Evolutionary conservation across 306 rosid genomes (phyloP), one percentile per base, ranked within the genome.

Genomic region (Dalbergia oliveri): DNA sequence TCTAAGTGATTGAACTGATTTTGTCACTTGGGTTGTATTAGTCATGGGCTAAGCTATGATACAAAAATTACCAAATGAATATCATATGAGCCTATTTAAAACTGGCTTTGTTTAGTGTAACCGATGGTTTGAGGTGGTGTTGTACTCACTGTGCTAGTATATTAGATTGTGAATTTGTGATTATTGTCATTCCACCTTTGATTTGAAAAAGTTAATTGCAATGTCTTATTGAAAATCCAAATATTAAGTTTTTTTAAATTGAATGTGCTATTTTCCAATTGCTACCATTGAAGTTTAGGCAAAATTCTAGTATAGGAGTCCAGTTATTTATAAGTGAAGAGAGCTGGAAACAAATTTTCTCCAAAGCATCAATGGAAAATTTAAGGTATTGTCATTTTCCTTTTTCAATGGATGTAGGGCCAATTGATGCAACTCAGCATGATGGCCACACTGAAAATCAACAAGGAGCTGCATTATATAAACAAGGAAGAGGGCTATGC

Each of bases 391-490:
- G 13, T 44, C 34, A 5, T 56, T 45, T 73, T 78, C 62, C 11
- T 2, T 35, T 79, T 69, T 51, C 3, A n/a, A 71, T 76, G 54
- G 59, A 50, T 86, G 83, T 41, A 95, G 99, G 99, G 98, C 76
- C 85, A 76, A 56, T 69, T 95, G 86, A 88, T 91, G 99, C 99
- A 95, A 86, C 87, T 93, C 90, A 93, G 95, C 41, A 90, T 94
- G 97, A 94, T 94, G 98, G 92, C 98, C 72, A 87, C 92, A 4
- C 97, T 97, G 9, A 87, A 85, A 87, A 87, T 92, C 78, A 94
- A 94, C 92, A 89, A 91, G 81, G 98, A 94, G 90, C 87, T 94
- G 70, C 97, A 88, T 72, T 95, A 95, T 91, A 85, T 95, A 74
- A 93, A 91, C 91, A 93, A 93, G 88, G 99, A 95, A 84, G 99